Evolutionary conservation across 2,329 filamentous ascomycete species (phyloP), one percentile per base, ranked within the genome.

Genomic region (Leptographium procerum): DNA sequence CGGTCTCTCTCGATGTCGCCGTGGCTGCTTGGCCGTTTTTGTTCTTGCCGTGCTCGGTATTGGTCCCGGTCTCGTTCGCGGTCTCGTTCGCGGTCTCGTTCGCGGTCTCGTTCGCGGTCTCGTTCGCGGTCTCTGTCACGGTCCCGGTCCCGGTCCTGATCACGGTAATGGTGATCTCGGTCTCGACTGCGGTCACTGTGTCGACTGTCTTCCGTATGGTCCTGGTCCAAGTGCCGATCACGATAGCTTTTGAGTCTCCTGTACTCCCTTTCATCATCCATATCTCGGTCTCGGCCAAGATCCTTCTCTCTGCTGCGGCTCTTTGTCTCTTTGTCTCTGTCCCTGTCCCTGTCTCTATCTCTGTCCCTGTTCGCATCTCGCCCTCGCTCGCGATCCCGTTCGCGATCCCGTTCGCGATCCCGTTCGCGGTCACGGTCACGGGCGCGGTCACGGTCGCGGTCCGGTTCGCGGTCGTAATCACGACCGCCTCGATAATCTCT

Each of bases 1-100:
- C 72, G 68, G 51, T 72, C 68, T 26, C 76, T 69, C 60, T 78
- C 77, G 36, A 74, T 68, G 60, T 80, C 77, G 28, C 75, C 74
- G 60, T 79, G 77, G 63, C 77, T 79, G 66, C 77, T 78, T 3
- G 77, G 75, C 51, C 77, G 69, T 52, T 75, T 69, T 16, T 69
- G 64, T 1, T 75, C 74, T 1, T 74, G 71, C n/a, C 75, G 70
- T 33, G 70, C 66, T 13, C 53, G 57, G 22, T 59, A 66, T 7
- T 67, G 67, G n/a, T 71, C 67, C 19, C 66, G 59, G 26, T 70
- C 67, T 33, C 68, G 64, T 7, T 70, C 64, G 2, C 69, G 65
- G 14, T 66, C 63, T 36, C 60, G 54, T 64, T 58, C 43, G 13
- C 45, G 55, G 10, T 56, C 55, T 1, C 53, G n/a, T n/a, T 71